Percentiles rank a stretch among this genome's conserved stretches.
Conservation (phyloP, 768 basidiomycete genomes). For the Rhodotorula toruloides region DNA sequence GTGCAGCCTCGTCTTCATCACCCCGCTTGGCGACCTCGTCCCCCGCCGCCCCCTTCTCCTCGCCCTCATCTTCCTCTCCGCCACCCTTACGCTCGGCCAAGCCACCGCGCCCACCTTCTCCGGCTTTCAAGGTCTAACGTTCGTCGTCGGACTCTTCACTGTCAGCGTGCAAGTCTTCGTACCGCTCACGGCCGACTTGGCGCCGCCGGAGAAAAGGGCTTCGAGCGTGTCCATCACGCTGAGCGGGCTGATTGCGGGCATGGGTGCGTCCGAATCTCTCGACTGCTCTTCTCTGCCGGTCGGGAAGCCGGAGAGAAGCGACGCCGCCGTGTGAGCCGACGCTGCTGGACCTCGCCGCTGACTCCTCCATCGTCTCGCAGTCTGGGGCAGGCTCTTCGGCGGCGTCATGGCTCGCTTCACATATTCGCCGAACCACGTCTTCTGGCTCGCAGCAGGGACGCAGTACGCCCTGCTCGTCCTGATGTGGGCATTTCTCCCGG, state of each 20-base stretch:
- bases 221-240: slow-evolving; percentile 63
- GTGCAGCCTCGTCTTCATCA: slow-evolving; percentile 62
- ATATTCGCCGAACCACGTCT: slow-evolving; percentile 16
- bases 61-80: slow-evolving; percentile 53
- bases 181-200: slow-evolving; percentile 73
- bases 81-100: slow-evolving; percentile 57
- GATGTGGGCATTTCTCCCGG: slow-evolving; percentile 50
- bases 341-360: too few relatives aligned
- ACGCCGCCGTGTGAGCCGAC: too few relatives aligned
- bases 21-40: slow-evolving; percentile 76
- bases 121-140: slow-evolving; percentile 55
- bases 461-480: slow-evolving; percentile 42
- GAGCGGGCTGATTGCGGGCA: slow-evolving; percentile 38
- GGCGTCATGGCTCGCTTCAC: slow-evolving; percentile 23
- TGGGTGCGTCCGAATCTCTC: not conserved
- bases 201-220: slow-evolving; percentile 66
- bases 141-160: slow-evolving; percentile 44
- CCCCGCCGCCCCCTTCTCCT: slow-evolving; percentile 41
- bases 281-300: too few relatives aligned
- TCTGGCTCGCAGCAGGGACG: not conserved
- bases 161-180: slow-evolving; percentile 51
- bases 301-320: too few relatives aligned
- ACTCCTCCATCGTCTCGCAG: too few relatives aligned
- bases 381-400: slow-evolving; percentile 11
- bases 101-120: slow-evolving; percentile 55